Evolutionary conservation across 2,329 filamentous ascomycete species (phyloP).

Genomic region (Nigrospora sphaerica): DNA sequence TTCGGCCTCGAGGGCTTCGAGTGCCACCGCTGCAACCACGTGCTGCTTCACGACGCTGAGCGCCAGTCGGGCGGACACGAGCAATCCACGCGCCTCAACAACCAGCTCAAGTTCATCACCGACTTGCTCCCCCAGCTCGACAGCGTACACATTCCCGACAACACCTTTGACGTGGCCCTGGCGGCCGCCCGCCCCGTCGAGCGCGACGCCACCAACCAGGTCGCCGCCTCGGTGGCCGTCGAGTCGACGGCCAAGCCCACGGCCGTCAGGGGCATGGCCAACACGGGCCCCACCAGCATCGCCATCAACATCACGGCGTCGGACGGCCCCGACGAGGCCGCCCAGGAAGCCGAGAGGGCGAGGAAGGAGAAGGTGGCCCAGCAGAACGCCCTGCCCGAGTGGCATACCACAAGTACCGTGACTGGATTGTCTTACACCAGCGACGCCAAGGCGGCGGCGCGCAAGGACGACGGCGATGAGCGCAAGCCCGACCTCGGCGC

Average conservation of each 20-base stretch:
- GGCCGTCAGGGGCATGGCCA: constrained; percentile 61
- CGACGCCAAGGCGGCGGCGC: constrained; percentile 18
- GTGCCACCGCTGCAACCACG: constrained; percentile 69
- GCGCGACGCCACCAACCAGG: constrained; percentile 61
- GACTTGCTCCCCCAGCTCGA: constrained; percentile 72
- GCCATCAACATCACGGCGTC: constrained; percentile 62
- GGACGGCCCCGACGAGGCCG: constrained; percentile 59
- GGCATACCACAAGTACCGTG: constrained; percentile 67
- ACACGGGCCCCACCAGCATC: constrained; percentile 61
- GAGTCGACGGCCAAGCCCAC: constrained; percentile 50
- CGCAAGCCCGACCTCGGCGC: constrained; percentile 37
- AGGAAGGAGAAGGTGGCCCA: constrained; percentile 57
- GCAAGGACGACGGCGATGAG: constrained; percentile 20
- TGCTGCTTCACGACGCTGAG: constrained; percentile 59
- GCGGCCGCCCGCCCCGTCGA: constrained; percentile 55
- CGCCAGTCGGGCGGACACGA: constrained; percentile 65
- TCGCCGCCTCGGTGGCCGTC: constrained; percentile 50
- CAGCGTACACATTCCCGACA: constrained; percentile 64
- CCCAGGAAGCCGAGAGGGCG: constrained; percentile 57
- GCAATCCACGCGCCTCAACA: constrained; percentile 67
- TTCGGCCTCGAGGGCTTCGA: constrained; percentile 66
- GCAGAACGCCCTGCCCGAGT: constrained; percentile 64
- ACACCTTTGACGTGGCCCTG: constrained; percentile 65
- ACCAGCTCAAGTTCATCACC: constrained; percentile 72
- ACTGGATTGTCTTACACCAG: constrained; percentile 51